Percentiles rank a stretch among this genome's conserved stretches.
phyloP scores from a whole-genome alignment of 106 monocot genomes.

The Allium sativum region DNA sequence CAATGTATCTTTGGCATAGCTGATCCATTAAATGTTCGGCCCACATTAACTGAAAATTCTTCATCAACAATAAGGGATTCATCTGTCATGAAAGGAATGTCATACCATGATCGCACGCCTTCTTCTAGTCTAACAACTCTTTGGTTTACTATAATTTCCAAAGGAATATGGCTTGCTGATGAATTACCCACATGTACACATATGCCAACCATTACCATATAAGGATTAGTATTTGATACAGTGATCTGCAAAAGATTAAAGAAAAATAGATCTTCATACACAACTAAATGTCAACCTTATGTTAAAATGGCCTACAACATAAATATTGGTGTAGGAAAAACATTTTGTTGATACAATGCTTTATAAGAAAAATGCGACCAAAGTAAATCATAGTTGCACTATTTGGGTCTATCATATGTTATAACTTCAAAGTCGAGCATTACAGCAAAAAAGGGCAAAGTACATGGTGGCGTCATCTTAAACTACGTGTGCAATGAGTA shows the following conservation, averaged over 20 bases:
- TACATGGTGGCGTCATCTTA: not conserved
- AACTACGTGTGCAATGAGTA: too few relatives aligned
- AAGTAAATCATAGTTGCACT: too few relatives aligned
- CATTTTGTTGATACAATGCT: too few relatives aligned
- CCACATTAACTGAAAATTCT: constrained; percentile 71
- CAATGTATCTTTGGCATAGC: constrained; percentile 71
- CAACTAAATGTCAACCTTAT: too few relatives aligned
- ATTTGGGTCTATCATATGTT: too few relatives aligned
- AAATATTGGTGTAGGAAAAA: too few relatives aligned
- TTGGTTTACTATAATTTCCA: constrained; percentile 65
- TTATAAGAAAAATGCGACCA: too few relatives aligned
- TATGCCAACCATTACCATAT: constrained; percentile 90
- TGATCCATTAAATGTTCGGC: constrained; percentile 65
- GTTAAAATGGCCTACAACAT: too few relatives aligned
- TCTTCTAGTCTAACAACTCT: constrained; percentile 87
- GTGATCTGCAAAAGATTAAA: constrained; percentile 37
- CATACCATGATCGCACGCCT: constrained; percentile 97
- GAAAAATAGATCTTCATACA: too few relatives aligned
- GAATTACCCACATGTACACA: constrained; percentile 89
- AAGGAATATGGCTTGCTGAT: constrained; percentile 81
- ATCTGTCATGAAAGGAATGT: constrained; percentile 79
- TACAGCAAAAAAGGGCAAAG: not conserved
- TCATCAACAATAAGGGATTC: constrained; percentile 94
- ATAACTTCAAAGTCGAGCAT: too few relatives aligned
- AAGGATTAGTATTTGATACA: constrained; percentile 78